phyloP scores from a whole-genome alignment of 768 basidiomycete species.

The Pisolithus albus region DNA sequence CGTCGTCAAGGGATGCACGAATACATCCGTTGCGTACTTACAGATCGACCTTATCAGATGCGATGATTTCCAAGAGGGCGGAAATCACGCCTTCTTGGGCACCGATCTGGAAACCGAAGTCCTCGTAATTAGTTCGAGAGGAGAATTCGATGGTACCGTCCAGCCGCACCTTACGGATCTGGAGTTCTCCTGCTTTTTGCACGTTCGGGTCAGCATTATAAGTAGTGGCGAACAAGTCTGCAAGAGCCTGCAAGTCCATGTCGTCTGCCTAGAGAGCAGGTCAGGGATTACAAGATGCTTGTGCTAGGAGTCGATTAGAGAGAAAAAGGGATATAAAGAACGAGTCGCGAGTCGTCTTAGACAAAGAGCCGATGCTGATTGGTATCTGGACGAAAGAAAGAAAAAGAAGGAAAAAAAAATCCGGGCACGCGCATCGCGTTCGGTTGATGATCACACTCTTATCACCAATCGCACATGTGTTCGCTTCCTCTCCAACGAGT shows the following conservation, averaged over 20 bases:
- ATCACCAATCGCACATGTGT: too few relatives aligned
- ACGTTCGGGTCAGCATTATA: conserved; percentile 82
- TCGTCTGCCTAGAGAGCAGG: not conserved
- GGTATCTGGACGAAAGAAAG: not conserved
- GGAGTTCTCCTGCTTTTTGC: conserved; percentile 77
- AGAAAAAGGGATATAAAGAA: not conserved
- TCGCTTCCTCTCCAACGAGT: too few relatives aligned
- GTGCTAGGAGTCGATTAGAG: not conserved
- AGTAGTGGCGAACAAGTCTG: conserved; percentile 73
- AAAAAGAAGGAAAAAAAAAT: conserved; percentile 9
- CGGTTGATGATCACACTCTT: not conserved
- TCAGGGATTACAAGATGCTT: not conserved
- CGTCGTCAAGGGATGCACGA: not conserved
- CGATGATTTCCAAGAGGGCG: conserved; percentile 83
- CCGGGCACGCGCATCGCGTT: conserved; percentile 18
- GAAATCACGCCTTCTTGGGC: conserved; percentile 76
- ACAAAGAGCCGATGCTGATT: conserved; percentile 7
- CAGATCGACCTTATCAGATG: conserved; percentile 68
- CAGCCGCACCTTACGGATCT: conserved; percentile 69
- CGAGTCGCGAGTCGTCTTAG: conserved; percentile 9
- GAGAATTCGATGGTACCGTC: not conserved
- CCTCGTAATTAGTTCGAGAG: conserved; percentile 1
- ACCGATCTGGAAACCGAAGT: conserved; percentile 47
- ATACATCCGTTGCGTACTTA: conserved; percentile 37
- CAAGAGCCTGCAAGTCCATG: conserved; percentile 74